Percentiles rank a stretch among this genome's conserved stretches.
These are phyloP conservation scores for Yamadazyma akitaensis DNA, from an alignment of 805 yeast species.

Conservation along the genomic window DNA sequence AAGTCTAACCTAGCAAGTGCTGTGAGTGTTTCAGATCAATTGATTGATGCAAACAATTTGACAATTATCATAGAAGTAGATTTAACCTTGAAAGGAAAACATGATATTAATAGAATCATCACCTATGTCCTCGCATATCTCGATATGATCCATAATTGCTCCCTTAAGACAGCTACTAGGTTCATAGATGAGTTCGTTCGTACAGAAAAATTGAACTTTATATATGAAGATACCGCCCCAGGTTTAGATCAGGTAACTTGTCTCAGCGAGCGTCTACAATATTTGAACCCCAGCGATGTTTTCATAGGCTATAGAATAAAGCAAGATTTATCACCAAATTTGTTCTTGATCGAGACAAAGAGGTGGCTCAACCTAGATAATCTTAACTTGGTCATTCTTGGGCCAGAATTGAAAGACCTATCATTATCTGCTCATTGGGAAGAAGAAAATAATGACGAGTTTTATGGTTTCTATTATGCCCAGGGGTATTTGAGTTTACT, in stretches of 20 bases:
- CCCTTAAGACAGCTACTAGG: constrained; percentile 27
- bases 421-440: neutral
- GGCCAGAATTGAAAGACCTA: neutral
- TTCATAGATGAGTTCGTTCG: constrained; percentile 47
- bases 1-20: constrained; percentile 26
- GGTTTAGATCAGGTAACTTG: constrained; percentile 47
- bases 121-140: constrained; percentile 23
- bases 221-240: constrained; percentile 34
- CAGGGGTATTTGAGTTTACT: neutral
- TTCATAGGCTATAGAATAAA: constrained; percentile 12
- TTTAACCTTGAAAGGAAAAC: constrained; percentile 46
- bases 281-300: constrained; percentile 7
- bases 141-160: constrained; percentile 11
- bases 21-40: constrained; percentile 42
- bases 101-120: constrained; percentile 32
- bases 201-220: constrained; percentile 40
- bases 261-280: constrained; percentile 38
- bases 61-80: constrained; percentile 47
- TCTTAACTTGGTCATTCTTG: constrained; percentile 7
- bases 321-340: neutral
- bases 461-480: neutral
- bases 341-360: constrained; percentile 8
- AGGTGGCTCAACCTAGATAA: constrained; percentile 11
- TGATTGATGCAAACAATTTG: constrained; percentile 33
- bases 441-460: neutral